These are phyloP conservation scores for Leccinum boreale DNA, from an alignment of 768 basidiomycete genomes.

Conservation along the genomic window DNA sequence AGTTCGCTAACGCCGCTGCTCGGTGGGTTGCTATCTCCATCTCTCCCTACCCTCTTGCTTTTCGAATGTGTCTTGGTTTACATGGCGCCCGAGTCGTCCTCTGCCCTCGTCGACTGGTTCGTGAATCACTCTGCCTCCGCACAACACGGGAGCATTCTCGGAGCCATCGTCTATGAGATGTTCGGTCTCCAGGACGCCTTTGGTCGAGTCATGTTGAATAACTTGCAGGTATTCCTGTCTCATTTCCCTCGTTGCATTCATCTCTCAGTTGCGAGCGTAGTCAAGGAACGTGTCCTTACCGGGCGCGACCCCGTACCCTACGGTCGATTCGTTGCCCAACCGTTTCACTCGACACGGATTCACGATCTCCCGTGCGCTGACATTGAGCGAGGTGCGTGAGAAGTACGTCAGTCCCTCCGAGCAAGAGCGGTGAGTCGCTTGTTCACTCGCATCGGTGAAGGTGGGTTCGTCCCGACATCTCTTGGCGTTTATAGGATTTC, in stretches of 20 bases:
- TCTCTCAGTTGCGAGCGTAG: conserved; percentile 35
- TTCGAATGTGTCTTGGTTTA: conserved; percentile 96
- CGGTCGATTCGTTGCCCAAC: conserved; percentile 45
- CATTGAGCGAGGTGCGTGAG: conserved; percentile 43
- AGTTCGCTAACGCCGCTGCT: conserved; percentile 41
- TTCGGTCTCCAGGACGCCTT: conserved; percentile 84
- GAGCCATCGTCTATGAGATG: conserved; percentile 82
- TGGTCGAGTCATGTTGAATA: conserved; percentile 89
- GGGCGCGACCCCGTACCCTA: conserved; percentile 63
- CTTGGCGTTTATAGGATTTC: conserved; percentile 54
- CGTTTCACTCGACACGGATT: conserved; percentile 63
- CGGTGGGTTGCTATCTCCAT: conserved; percentile 47
- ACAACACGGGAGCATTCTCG: conserved; percentile 31
- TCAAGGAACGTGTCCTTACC: conserved; percentile 69
- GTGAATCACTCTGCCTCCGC: conserved; percentile 43
- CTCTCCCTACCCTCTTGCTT: conserved; percentile 73
- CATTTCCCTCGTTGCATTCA: neutral
- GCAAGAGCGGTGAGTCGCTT: conserved; percentile 44
- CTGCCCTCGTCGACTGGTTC: conserved; percentile 72
- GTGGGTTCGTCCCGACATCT: neutral
- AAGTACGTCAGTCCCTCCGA: conserved; percentile 36
- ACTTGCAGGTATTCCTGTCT: conserved; percentile 59
- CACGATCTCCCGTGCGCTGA: conserved; percentile 23
- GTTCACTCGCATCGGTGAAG: neutral
- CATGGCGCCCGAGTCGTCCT: conserved; percentile 59